Evolutionary conservation across 2,329 filamentous ascomycete species (phyloP).

Genomic region (Metarhizium robertsii): DNA sequence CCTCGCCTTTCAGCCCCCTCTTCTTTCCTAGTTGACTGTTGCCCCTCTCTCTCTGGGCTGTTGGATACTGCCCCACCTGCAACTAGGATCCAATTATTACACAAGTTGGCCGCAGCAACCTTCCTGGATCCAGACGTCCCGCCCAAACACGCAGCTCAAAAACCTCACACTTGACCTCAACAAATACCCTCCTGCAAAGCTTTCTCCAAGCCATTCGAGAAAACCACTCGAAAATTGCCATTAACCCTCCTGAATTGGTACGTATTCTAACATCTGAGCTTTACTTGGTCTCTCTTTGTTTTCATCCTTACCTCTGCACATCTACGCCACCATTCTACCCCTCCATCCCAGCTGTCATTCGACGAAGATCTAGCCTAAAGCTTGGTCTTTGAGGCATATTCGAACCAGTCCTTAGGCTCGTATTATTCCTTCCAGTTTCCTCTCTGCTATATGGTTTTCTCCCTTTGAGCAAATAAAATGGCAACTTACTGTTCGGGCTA

Average conservation of each 20-base stretch:
- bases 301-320: background rate
- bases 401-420: background rate
- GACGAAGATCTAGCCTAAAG: conserved; percentile 10
- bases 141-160: conserved; percentile 2
- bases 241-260: background rate
- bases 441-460: background rate
- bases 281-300: background rate
- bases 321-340: background rate
- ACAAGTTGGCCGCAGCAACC: background rate
- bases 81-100: background rate
- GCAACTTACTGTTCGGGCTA: background rate
- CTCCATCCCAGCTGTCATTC: background rate
- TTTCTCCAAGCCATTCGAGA: background rate
- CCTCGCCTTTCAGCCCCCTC: background rate
- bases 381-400: conserved; percentile 5
- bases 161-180: conserved; percentile 4
- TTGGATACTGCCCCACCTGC: conserved; percentile 13
- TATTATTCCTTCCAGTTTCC: background rate
- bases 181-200: conserved; percentile 1
- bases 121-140: background rate
- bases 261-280: background rate
- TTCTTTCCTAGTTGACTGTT: background rate
- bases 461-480: too few species aligned
- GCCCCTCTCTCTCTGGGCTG: conserved; percentile 1
- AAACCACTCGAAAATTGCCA: background rate